These are phyloP conservation scores for Conticribra guillardii DNA, from an alignment of 108 stramenopile species.

Conservation along the genomic window DNA sequence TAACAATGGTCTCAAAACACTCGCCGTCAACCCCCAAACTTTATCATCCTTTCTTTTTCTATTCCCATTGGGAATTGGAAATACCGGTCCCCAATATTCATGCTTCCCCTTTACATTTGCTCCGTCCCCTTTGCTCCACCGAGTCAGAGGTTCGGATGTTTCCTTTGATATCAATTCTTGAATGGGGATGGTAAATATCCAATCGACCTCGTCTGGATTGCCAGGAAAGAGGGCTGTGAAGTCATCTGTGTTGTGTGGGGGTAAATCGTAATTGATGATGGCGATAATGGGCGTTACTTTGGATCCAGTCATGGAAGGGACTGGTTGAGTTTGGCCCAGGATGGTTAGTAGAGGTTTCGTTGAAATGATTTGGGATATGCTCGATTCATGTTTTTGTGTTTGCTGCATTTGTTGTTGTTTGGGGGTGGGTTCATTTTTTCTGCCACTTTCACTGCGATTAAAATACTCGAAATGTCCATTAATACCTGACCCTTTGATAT, in stretches of 20 bases:
- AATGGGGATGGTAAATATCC: slow-evolving; percentile 69
- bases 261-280: slow-evolving; percentile 58
- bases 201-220: slow-evolving; percentile 69
- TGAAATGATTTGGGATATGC: no score
- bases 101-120: slow-evolving; percentile 4
- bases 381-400: background rate
- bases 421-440: slow-evolving; percentile 5
- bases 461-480: slow-evolving; percentile 10
- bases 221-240: slow-evolving; percentile 62
- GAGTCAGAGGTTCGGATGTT: slow-evolving; percentile 39
- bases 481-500: slow-evolving; percentile 3
- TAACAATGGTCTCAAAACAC: slow-evolving; percentile 68
- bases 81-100: slow-evolving; percentile 58
- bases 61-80: slow-evolving; percentile 37
- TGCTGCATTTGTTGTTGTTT: slow-evolving; percentile 8
- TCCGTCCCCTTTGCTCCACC: slow-evolving; percentile 41
- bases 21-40: slow-evolving; percentile 87
- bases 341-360: slow-evolving; percentile 50
- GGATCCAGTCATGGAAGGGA: slow-evolving; percentile 66
- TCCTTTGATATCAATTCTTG: slow-evolving; percentile 57
- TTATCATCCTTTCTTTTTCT: slow-evolving; percentile 47
- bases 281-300: slow-evolving; percentile 80
- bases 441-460: background rate
- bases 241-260: slow-evolving; percentile 14
- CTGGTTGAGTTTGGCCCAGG: slow-evolving; percentile 59